Conservation (phyloP, 2,329 filamentous ascomycete species). For the Kalaharituber pfeilii region DNA sequence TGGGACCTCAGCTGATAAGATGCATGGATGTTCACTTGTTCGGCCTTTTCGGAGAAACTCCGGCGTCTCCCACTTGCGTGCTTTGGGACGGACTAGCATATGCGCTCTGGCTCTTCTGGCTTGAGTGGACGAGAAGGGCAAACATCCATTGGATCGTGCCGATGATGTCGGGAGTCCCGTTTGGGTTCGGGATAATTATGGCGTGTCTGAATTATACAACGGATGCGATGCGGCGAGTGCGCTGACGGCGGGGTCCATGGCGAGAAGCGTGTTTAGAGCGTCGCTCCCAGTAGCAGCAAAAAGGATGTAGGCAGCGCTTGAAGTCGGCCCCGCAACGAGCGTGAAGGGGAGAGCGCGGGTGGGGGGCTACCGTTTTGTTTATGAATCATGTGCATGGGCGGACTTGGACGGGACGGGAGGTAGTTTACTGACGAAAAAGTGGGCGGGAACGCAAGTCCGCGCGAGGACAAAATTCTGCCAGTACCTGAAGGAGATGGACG, state of each 20-base stretch:
- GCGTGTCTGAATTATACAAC: slow-evolving; percentile 47
- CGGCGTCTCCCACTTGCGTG: slow-evolving; percentile 54
- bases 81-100: slow-evolving; percentile 49
- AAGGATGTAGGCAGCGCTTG: slow-evolving; percentile 19
- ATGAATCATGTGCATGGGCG: slow-evolving; percentile 30
- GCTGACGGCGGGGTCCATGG: slow-evolving; percentile 35
- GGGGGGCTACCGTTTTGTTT: slow-evolving; percentile 43
- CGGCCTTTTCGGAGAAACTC: slow-evolving; percentile 42
- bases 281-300: slow-evolving; percentile 38
- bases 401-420: background rate
- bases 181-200: slow-evolving; percentile 48
- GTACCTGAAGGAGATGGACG: slow-evolving; percentile 29
- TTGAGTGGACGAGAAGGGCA: slow-evolving; percentile 40
- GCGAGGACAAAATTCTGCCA: slow-evolving; percentile 44
- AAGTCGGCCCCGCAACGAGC: slow-evolving; percentile 30
- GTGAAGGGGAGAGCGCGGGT: slow-evolving; percentile 35
- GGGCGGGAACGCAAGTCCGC: slow-evolving; percentile 34
- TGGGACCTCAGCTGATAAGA: no score
- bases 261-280: slow-evolving; percentile 35
- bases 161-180: slow-evolving; percentile 42
- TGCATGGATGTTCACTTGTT: slow-evolving; percentile 40
- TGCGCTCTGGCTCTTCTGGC: slow-evolving; percentile 40
- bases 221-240: slow-evolving; percentile 45
- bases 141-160: slow-evolving; percentile 38
- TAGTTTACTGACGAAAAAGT: slow-evolving; percentile 1